These are phyloP conservation scores for Digitaria exilis DNA, from an alignment of 202 grass and related monocot species.

Conservation along the genomic window DNA sequence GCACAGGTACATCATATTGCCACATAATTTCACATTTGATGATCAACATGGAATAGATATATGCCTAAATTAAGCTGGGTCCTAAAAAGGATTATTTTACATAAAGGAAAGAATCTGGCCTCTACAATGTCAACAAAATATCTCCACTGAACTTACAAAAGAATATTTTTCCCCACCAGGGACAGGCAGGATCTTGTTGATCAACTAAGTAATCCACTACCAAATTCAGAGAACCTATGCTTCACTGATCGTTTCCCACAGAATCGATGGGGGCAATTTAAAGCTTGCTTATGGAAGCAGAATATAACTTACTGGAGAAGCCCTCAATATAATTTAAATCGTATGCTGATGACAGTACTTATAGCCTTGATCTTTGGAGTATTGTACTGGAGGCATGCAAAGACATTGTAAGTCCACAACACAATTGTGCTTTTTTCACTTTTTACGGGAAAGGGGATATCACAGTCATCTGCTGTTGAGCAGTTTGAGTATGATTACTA, in stretches of 20 bases:
- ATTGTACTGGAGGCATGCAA: constrained; percentile 63
- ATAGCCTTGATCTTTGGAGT: constrained; percentile 39
- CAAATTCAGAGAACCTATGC: constrained; percentile 47
- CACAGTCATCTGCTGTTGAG: too few relatives aligned
- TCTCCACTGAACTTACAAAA: neutral
- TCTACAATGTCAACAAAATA: constrained; percentile 2
- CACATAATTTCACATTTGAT: neutral
- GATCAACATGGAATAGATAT: neutral
- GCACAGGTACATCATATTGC: constrained; percentile 16
- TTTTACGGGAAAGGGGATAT: neutral
- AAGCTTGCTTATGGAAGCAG: constrained; percentile 86
- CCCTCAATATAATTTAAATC: constrained; percentile 62
- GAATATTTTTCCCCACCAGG: constrained; percentile 15
- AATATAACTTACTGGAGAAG: constrained; percentile 80
- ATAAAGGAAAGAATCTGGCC: too few relatives aligned
- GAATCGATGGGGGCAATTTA: constrained; percentile 61
- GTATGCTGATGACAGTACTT: constrained; percentile 49
- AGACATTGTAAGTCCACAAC: constrained; percentile 53
- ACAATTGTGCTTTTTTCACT: neutral
- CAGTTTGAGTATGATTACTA: neutral
- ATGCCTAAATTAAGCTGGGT: neutral
- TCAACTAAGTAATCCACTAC: constrained; percentile 44
- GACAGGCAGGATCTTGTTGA: constrained; percentile 50
- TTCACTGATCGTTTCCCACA: constrained; percentile 51
- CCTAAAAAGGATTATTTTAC: neutral